Conservation (phyloP, 306 rosid genomes). For the Quercus bicolor region DNA sequence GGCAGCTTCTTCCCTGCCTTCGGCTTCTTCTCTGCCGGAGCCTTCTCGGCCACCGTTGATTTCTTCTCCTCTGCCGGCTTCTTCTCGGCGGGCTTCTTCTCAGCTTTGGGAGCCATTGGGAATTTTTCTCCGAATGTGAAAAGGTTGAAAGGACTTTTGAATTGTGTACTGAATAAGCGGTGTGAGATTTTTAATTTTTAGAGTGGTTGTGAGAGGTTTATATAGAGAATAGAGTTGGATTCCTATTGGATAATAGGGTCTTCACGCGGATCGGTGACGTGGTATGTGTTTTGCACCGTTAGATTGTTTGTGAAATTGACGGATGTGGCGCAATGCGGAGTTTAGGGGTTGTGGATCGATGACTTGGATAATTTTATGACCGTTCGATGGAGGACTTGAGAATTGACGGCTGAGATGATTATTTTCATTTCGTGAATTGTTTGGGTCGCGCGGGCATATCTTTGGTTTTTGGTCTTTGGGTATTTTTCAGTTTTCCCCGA, state of each 20-base stretch:
- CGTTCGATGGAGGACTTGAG: neutral
- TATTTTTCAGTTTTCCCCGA: neutral
- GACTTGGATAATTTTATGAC: neutral
- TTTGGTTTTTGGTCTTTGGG: too few species aligned
- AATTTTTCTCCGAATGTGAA: neutral
- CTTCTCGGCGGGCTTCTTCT: slow-evolving; percentile 65
- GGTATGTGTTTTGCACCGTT: neutral
- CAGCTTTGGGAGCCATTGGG: slow-evolving; percentile 57
- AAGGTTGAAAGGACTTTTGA: neutral
- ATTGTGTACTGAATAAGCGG: too few species aligned
- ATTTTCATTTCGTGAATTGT: neutral
- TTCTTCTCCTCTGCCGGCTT: too few species aligned
- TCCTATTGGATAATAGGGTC: slow-evolving; percentile 7
- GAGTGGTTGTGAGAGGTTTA: neutral
- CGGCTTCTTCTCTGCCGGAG: too few species aligned
- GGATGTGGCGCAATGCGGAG: neutral
- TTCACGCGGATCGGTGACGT: slow-evolving; percentile 33
- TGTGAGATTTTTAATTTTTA: neutral
- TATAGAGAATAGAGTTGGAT: neutral
- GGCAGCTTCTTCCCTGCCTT: too few species aligned
- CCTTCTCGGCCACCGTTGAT: too few species aligned
- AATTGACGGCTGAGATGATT: slow-evolving; percentile 18
- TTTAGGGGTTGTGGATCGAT: slow-evolving; percentile 11
- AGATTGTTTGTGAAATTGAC: neutral
- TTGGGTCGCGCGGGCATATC: neutral